Evolutionary conservation across 1,284 basidiomycete species (phyloP).

Genomic region (Takashimella koratensis): DNA sequence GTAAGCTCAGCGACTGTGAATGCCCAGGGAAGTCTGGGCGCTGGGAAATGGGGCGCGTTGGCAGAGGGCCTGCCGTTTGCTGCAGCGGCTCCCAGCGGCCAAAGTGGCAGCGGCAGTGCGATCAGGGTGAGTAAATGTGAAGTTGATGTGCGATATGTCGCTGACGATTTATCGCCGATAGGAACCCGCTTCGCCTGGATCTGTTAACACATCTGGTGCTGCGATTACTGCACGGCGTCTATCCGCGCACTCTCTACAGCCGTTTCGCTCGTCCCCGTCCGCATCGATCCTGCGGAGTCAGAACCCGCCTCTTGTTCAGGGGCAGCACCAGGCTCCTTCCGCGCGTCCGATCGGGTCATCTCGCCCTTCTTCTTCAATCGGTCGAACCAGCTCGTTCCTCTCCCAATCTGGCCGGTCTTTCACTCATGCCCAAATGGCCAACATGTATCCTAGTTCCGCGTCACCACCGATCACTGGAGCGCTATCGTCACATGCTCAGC

Average conservation of each 20-base stretch:
- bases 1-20: neutral
- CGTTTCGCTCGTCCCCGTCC: conserved; percentile 39
- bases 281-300: conserved; percentile 31
- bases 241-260: conserved; percentile 43
- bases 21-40: conserved; percentile 9
- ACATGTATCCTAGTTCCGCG: conserved; percentile 26
- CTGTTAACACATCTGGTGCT: conserved; percentile 16
- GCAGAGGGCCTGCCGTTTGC: conserved; percentile 45
- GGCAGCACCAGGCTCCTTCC: neutral
- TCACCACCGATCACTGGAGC: conserved; percentile 26
- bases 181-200: conserved; percentile 21
- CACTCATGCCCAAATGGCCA: conserved; percentile 45
- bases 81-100: conserved; percentile 7
- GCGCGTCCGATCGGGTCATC: neutral
- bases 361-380: conserved; percentile 23
- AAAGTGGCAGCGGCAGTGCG: conserved; percentile 1
- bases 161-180: neutral
- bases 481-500: conserved; percentile 17
- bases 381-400: conserved; percentile 43
- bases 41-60: conserved; percentile 36
- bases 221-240: conserved; percentile 36
- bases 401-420: conserved; percentile 47
- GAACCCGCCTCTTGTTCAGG: neutral
- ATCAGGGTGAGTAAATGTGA: conserved; percentile 4
- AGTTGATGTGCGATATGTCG: too few relatives aligned